phyloP scores from a whole-genome alignment of 768 basidiomycete species.

The Hypholoma fasciculare region DNA sequence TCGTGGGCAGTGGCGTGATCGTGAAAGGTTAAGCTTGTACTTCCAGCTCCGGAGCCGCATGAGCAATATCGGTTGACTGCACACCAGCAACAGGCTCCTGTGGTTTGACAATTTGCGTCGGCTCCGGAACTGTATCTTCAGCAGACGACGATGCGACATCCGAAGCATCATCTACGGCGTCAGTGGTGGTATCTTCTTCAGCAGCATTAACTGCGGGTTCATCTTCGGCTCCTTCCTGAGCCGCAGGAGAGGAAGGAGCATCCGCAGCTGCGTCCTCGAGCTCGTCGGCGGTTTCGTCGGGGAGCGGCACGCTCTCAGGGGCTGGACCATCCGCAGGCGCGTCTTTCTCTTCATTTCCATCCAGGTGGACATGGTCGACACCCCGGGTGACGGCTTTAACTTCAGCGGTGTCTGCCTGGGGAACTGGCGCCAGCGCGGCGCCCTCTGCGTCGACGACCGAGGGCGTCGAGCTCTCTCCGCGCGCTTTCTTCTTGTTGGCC shows the following conservation, averaged over 20 bases:
- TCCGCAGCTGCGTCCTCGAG: slow-evolving; percentile 30
- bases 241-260: slow-evolving; percentile 19
- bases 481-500: slow-evolving; percentile 43
- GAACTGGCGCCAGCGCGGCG: slow-evolving; percentile 18
- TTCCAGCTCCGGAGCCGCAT: not conserved
- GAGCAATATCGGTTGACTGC: not conserved
- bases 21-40: not conserved
- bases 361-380: slow-evolving; percentile 67
- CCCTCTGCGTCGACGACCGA: slow-evolving; percentile 25
- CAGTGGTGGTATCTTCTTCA: slow-evolving; percentile 1
- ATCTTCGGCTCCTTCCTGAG: not conserved
- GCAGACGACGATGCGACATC: slow-evolving; percentile 12
- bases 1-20: not conserved
- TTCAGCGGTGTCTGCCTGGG: slow-evolving; percentile 43
- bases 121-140: slow-evolving; percentile 2
- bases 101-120: not conserved
- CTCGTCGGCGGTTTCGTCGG: slow-evolving; percentile 38
- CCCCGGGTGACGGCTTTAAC: slow-evolving; percentile 75
- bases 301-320: slow-evolving; percentile 40
- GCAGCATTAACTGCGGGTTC: not conserved
- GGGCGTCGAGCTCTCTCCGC: slow-evolving; percentile 39
- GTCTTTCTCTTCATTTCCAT: slow-evolving; percentile 44
- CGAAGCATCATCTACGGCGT: slow-evolving; percentile 7
- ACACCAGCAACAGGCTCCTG: not conserved
- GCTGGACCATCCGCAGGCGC: slow-evolving; percentile 30